Base-by-base conservation (phyloP, 2,329 filamentous ascomycete genomes). In the Cladosporium sphaerospermum region DNA sequence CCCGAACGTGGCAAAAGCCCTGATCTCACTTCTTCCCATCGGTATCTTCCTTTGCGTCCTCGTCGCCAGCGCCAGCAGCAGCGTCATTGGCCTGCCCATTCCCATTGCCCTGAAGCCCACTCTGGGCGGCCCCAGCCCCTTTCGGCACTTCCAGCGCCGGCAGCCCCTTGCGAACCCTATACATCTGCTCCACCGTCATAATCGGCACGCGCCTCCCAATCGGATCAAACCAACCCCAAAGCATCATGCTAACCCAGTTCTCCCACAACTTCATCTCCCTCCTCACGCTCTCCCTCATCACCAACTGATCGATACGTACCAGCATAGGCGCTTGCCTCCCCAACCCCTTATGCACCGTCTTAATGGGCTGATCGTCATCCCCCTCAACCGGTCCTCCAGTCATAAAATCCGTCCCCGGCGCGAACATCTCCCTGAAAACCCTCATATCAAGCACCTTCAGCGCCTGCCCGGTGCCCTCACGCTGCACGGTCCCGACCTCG, bases 161-260 rank as follows among this genome's bases (percentile, higher is more conserved):
- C 36, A 39, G n/a, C 40, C 48, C 48, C 48, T 51, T 51, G 16
- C 18, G 10, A 11, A 51, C 18, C 40, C 39, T 36, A 2, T 34
- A 44, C 48, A 51, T 13, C 36, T 53, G 28, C 14, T 47, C 40
- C 43, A 23, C 37, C 9, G 23, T 43, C 36, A 19, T 34, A 11
- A 53, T 10, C 13, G 39, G 43, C 8, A 53, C 9, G 4, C 11
- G 16, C 16, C 51, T 46, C 2, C 51, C 51, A 4, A 46, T 37
- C 16, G 43, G 34, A 37, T 53, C 51, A 16, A 16, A 40, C 37
- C 43, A 53, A 1, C 86, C 86, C 74, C 80, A 88, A 13, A 80
- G 56, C 59, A 83, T 73, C 75, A 87, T 83, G 54, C 77, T 71
- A 11, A 76, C 60, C 44, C 83, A 72, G 60, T 79, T 74, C 10